Percentiles rank a stretch among this genome's conserved stretches.
phyloP scores from a whole-genome alignment of 2,329 filamentous ascomycete genomes.

The Fusarium sp. region DNA sequence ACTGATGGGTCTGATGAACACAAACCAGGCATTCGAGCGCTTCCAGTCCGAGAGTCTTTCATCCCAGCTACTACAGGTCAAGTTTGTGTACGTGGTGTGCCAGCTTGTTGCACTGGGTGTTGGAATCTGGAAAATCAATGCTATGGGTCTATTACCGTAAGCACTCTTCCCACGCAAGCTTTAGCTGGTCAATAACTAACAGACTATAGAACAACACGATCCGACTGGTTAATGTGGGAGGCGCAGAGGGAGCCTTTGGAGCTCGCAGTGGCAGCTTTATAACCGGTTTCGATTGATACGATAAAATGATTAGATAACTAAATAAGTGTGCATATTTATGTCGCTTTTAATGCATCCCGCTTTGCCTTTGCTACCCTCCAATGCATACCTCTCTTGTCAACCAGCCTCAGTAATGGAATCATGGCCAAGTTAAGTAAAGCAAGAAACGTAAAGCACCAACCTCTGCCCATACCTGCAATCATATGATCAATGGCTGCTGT shows the following conservation, averaged over 20 bases:
- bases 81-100: conserved; percentile 88
- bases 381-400: conserved; percentile 61
- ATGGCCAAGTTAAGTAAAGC: conserved; percentile 62
- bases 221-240: conserved; percentile 99
- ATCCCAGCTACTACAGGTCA: conserved; percentile 81
- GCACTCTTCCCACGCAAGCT: conserved; percentile 52
- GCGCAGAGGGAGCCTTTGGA: conserved; percentile 77
- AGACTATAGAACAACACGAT: conserved; percentile 81
- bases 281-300: conserved; percentile 31
- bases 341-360: conserved; percentile 47
- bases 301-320: conserved; percentile 23
- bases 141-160: conserved; percentile 93
- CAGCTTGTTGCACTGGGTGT: conserved; percentile 86
- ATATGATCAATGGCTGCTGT: conserved; percentile 71
- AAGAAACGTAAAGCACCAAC: conserved; percentile 73
- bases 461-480: conserved; percentile 67
- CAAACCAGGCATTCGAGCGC: conserved; percentile 88
- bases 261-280: conserved; percentile 72
- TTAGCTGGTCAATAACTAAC: conserved; percentile 19
- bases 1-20: conserved; percentile 83
- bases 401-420: conserved; percentile 63
- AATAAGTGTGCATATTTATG: neutral
- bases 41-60: conserved; percentile 88
- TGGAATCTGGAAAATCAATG: conserved; percentile 96
- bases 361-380: conserved; percentile 66